phyloP scores from a whole-genome alignment of 2,329 filamentous ascomycete genomes.

The Canariomyces notabilis region DNA sequence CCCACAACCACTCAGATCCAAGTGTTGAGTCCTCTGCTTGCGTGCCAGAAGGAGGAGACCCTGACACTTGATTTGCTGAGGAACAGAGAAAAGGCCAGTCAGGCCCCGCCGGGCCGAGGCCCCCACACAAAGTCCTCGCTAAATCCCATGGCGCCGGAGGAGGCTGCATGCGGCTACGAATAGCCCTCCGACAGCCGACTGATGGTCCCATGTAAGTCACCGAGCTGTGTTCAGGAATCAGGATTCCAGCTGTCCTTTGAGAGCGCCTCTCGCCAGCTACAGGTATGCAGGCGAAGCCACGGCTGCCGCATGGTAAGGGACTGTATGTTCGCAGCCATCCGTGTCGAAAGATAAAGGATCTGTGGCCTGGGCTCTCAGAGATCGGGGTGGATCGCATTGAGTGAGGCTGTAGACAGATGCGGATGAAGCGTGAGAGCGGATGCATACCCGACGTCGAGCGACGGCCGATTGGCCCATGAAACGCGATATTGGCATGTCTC shows the following conservation, averaged over 20 bases:
- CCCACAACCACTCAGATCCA: not conserved
- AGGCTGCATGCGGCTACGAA: not conserved
- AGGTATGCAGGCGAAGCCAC: not conserved
- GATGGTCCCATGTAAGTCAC: not conserved
- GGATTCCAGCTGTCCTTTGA: not conserved
- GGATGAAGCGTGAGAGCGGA: not conserved
- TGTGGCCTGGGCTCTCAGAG: not conserved
- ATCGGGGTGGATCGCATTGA: not conserved
- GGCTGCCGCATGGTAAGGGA: not conserved
- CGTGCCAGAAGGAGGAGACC: not conserved
- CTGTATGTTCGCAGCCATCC: not conserved
- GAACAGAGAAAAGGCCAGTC: not conserved
- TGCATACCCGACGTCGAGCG: not conserved
- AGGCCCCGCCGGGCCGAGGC: not conserved
- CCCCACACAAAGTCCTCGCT: not conserved
- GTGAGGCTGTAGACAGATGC: too few relatives aligned
- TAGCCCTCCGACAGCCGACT: not conserved
- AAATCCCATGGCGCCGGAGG: not conserved
- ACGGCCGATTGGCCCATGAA: conserved; percentile 3
- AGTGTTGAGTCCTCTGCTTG: not conserved
- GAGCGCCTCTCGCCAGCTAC: not conserved
- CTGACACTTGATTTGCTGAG: not conserved
- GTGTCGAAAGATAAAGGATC: not conserved
- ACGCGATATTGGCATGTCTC: conserved; percentile 3
- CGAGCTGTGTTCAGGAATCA: not conserved